Conservation (phyloP, 352 stramenopile species). For the Pythium apleroticum region DNA sequence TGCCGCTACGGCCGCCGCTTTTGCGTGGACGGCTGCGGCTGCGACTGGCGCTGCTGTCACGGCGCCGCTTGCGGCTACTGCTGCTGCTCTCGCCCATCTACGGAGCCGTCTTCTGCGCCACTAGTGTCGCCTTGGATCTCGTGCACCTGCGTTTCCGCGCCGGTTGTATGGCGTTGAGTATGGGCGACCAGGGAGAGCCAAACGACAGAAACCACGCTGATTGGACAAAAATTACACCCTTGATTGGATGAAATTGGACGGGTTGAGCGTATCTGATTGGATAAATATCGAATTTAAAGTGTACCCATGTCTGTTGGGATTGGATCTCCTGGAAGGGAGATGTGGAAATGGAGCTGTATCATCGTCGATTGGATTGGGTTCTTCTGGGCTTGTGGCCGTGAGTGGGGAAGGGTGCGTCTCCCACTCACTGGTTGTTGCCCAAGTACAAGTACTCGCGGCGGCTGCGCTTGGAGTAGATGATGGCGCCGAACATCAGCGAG, state of each 20-base stretch:
- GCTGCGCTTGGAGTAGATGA: slow-evolving; percentile 86
- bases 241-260: slow-evolving; percentile 3
- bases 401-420: not conserved
- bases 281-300: slow-evolving; percentile 11
- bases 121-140: not conserved
- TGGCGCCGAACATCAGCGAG: slow-evolving; percentile 87
- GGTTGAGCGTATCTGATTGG: slow-evolving; percentile 1
- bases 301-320: slow-evolving; percentile 9
- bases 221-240: slow-evolving; percentile 17
- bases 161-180: slow-evolving; percentile 22
- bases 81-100: slow-evolving; percentile 28
- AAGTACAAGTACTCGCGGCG: slow-evolving; percentile 74
- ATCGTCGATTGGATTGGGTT: not conserved
- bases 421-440: slow-evolving; percentile 20
- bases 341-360: not conserved
- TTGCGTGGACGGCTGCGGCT: slow-evolving; percentile 10
- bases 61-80: slow-evolving; percentile 38
- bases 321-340: not conserved
- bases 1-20: slow-evolving; percentile 14
- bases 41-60: slow-evolving; percentile 25
- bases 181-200: slow-evolving; percentile 3
- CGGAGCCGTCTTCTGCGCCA: not conserved
- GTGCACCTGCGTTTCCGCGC: not conserved
- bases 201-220: slow-evolving; percentile 1
- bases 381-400: not conserved